Evolutionary conservation across 257 asterid genomes (phyloP).

Genomic region (Solanum etuberosum): DNA sequence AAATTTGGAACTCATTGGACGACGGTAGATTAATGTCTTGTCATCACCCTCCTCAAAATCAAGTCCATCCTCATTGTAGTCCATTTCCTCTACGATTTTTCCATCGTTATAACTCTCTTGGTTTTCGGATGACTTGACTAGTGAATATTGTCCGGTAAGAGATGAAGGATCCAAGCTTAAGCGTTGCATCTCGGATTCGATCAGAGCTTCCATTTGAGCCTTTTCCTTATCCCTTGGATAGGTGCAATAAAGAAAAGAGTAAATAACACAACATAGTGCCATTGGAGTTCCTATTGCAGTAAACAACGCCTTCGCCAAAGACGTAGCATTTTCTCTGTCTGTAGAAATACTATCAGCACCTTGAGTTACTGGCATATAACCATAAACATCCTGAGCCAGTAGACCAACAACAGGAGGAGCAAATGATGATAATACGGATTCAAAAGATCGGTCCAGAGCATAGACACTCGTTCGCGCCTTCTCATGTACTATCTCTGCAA

Average conservation of each 20-base stretch:
- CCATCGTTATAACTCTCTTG: slow-evolving; percentile 16
- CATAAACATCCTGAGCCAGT: slow-evolving; percentile 53
- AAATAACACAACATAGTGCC: slow-evolving; percentile 60
- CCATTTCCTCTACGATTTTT: slow-evolving; percentile 4
- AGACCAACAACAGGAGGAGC: slow-evolving; percentile 81
- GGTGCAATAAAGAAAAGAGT: slow-evolving; percentile 63
- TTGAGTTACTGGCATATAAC: slow-evolving; percentile 48
- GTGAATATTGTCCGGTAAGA: slow-evolving; percentile 2
- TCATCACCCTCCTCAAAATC: slow-evolving; percentile 41
- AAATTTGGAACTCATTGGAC: neutral
- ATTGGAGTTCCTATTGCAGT: slow-evolving; percentile 66
- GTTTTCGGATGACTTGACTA: slow-evolving; percentile 7
- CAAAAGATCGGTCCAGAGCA: slow-evolving; percentile 72
- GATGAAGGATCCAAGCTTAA: slow-evolving; percentile 15
- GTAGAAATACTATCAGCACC: slow-evolving; percentile 42
- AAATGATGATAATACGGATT: slow-evolving; percentile 62
- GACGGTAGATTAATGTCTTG: slow-evolving; percentile 1
- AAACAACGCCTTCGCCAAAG: slow-evolving; percentile 64
- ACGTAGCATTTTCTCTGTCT: slow-evolving; percentile 63
- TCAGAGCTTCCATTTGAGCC: slow-evolving; percentile 59
- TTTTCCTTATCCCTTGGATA: slow-evolving; percentile 68
- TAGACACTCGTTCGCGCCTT: slow-evolving; percentile 56
- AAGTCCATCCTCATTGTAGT: slow-evolving; percentile 25
- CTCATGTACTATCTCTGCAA: slow-evolving; percentile 80
- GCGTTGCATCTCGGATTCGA: slow-evolving; percentile 59